Percentiles rank a stretch among this genome's conserved stretches.
These are phyloP conservation scores for Podila clonocystis DNA, from an alignment of 192 early-diverging fungal species.

Conservation along the genomic window DNA sequence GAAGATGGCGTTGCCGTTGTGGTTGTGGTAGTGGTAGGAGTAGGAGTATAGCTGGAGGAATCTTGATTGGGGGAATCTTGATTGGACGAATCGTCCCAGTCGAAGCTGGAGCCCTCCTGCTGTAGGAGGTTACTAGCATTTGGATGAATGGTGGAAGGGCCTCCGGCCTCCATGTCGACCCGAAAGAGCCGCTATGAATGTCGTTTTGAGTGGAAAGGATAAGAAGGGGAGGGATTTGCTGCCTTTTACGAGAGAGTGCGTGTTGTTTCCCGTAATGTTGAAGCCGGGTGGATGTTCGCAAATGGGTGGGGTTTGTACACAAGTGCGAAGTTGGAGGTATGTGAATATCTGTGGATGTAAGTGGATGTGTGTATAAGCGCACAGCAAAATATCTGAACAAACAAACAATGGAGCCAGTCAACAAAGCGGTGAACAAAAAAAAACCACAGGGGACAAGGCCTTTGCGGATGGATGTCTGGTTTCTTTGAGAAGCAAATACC, in stretches of 20 bases:
- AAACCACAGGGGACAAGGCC: background rate
- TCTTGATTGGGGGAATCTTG: constrained; percentile 23
- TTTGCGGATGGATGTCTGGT: too few relatives aligned
- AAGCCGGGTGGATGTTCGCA: background rate
- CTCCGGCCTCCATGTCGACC: constrained; percentile 2
- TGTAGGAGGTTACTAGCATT: background rate
- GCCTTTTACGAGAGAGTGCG: too few relatives aligned
- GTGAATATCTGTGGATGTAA: too few relatives aligned
- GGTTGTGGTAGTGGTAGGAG: constrained; percentile 9
- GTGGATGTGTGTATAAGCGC: too few relatives aligned
- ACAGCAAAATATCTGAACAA: background rate
- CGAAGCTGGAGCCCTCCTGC: background rate
- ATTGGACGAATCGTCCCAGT: constrained; percentile 31
- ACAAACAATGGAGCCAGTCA: background rate
- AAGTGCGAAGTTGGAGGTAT: too few relatives aligned
- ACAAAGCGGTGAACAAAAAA: background rate
- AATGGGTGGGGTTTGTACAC: too few relatives aligned
- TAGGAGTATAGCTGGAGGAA: constrained; percentile 10
- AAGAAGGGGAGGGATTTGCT: background rate
- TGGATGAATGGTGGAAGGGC: background rate
- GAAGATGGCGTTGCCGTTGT: constrained; percentile 14
- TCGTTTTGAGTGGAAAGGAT: background rate
- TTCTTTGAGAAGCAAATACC: too few relatives aligned
- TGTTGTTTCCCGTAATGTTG: background rate
- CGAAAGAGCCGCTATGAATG: background rate